Evolutionary conservation across 768 basidiomycete species (phyloP), one percentile per base, ranked within the genome.

Genomic region (Neoboletus subvelutipes): DNA sequence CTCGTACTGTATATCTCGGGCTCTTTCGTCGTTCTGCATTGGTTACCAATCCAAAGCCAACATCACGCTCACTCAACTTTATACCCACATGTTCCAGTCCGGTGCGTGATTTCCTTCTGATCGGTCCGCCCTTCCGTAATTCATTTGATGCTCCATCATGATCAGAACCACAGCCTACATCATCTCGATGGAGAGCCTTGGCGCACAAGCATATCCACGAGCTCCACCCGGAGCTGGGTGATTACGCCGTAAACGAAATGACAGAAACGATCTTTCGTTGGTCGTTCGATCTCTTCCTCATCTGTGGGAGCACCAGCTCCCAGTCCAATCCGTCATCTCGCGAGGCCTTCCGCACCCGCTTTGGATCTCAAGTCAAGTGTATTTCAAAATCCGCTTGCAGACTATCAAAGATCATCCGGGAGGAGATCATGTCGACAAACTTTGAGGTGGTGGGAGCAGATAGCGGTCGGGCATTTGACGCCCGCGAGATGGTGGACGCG

Each of bases 361-460:
- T 84, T 58, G 78, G 78, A 26, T 73, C 83, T 33, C 87, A 87
- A 65, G 80, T 90, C 10, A 80, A 79, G 22, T 80, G 86, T 18
- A 85, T 92, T 42, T 83, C 87, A 12, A 81, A 79, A 51, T 77
- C 86, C 0, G 85, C 85, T 22, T 81, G 81, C 66, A 78, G 78
- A 56, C 74, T 92, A 31, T 86, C 87, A 12, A 80, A 77, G 48
- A 82, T 88, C 40, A 80, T 82, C 36, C 76, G 82, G 48, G 88
- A 92, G 63, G 88, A 90, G 57, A 88, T 90, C 64, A 81, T 92
- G 76, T 87, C 85, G 3, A 87, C 88, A 2, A 84, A 80, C 55
- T 92, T 91, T 63, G 87, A 91, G 62, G 79, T 90, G 36, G 70
- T 87, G 40, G 78, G 83, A 20, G 80, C 83, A 2, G 84, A 87